Evolutionary conservation across 2,329 filamentous ascomycete genomes (phyloP), one percentile per base, ranked within the genome.

Genomic region (Fusarium concolor): DNA sequence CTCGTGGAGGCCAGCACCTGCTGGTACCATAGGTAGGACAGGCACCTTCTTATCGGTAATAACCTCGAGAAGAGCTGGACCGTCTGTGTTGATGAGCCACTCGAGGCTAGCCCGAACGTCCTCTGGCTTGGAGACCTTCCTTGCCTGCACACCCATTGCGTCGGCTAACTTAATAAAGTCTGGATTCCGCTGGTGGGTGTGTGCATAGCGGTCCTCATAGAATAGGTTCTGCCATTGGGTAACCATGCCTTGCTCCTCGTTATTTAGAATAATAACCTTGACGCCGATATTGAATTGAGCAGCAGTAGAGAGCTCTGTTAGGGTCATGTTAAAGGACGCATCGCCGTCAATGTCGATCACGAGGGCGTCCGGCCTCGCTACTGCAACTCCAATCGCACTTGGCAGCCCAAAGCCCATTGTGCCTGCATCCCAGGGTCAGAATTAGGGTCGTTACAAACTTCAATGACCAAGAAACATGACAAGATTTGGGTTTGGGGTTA

Each of bases 211-310:
- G 77, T 97, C 94, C 79, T 97, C 91, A 83, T 97, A 98, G 83
- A 97, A 98, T 70, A 98, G 88, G 75, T 93, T 94, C 82, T 98
- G 95, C 95, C 95, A 98, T 83, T 97, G 95, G 2, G 94, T 97
- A 42, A 97, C 94, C 95, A 97, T 98, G 55, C 95, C 95, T 82
- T 97, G 95, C 81, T 98, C 77, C 96, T 97, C 81, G 95, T 92
- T 99, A 85, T 98, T 98, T 56, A 99, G 81, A 26, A 98, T 85
- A 73, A 98, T 93, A 63, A 97, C 87, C 87, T 98, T 98, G 80
- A 97, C 90, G 69, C 93, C 94, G 78, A 98, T 97, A 82, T 96
- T 92, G 85, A 98, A 98, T 81, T 99, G 94, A 11, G 92, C 89
- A 41, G 94, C 94, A 4, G 95, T 97, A 44, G 92, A 92, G 58